These are phyloP conservation scores for Hirschioporus abietinus DNA, from an alignment of 768 basidiomycete species.

Conservation along the genomic window DNA sequence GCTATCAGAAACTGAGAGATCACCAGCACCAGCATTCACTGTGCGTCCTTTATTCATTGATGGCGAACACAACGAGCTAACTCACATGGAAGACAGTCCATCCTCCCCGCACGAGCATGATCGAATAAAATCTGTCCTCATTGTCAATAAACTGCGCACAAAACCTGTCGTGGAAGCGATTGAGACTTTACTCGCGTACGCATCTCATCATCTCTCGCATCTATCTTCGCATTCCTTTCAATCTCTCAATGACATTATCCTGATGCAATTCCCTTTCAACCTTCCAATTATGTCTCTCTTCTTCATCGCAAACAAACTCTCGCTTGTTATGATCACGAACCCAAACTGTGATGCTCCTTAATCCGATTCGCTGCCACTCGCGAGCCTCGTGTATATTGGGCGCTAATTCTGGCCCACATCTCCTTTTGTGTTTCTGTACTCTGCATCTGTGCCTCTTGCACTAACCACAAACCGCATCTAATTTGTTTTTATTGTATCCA, in stretches of 20 bases:
- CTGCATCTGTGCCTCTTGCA: background rate
- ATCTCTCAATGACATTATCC: background rate
- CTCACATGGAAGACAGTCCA: slow-evolving; percentile 2
- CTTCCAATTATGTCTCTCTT: background rate
- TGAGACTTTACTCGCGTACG: slow-evolving; percentile 65
- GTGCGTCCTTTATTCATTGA: background rate
- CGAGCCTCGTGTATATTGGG: background rate
- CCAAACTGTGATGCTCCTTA: background rate
- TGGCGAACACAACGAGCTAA: background rate
- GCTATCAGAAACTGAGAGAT: background rate
- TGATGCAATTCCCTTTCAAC: background rate
- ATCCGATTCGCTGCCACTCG: background rate
- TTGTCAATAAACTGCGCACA: slow-evolving; percentile 79
- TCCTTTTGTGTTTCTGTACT: background rate
- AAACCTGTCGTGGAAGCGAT: slow-evolving; percentile 73
- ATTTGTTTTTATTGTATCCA: background rate
- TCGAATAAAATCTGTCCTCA: slow-evolving; percentile 59
- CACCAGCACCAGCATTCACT: background rate
- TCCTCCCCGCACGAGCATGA: slow-evolving; percentile 15
- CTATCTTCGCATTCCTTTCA: background rate
- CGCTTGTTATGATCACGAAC: background rate
- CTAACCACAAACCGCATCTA: background rate
- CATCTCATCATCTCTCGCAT: slow-evolving; percentile 8
- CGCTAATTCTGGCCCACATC: background rate
- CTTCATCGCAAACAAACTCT: background rate